Evolutionary conservation across 2,329 filamentous ascomycete species (phyloP).

Genomic region (Sarocladiaceae sp.): DNA sequence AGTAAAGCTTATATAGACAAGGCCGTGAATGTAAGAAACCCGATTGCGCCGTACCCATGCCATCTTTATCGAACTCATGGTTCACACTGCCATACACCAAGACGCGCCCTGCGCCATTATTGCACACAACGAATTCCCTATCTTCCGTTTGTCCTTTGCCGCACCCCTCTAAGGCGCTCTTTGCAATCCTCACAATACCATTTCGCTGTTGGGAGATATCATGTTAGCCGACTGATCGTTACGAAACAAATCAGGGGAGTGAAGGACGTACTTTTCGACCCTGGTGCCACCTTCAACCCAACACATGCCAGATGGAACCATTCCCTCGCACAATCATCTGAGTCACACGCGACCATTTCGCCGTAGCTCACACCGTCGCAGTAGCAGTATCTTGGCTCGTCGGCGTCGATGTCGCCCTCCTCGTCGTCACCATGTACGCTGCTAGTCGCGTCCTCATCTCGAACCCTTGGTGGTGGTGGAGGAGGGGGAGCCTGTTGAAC

Average conservation of each 20-base stretch:
- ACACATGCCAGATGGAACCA: slow-evolving; percentile 86
- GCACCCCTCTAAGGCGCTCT: slow-evolving; percentile 52
- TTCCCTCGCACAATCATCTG: slow-evolving; percentile 66
- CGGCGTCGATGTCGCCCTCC: slow-evolving; percentile 59
- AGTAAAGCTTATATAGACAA: neutral
- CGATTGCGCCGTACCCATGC: neutral
- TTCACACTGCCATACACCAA: neutral
- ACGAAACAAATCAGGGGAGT: slow-evolving; percentile 15
- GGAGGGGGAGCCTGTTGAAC: slow-evolving; percentile 31
- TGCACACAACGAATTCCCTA: neutral
- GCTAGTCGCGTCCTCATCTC: slow-evolving; percentile 39
- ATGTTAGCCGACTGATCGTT: slow-evolving; percentile 20
- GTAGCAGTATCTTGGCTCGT: slow-evolving; percentile 75
- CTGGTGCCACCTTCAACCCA: slow-evolving; percentile 73
- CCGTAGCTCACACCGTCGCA: slow-evolving; percentile 78
- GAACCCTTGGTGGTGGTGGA: slow-evolving; percentile 20
- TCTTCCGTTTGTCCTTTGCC: slow-evolving; percentile 33
- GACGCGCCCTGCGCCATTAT: neutral
- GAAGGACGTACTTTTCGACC: slow-evolving; percentile 61
- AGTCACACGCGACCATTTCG: slow-evolving; percentile 81
- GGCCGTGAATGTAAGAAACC: neutral
- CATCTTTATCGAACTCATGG: neutral
- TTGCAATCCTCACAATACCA: slow-evolving; percentile 82
- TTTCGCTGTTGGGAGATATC: slow-evolving; percentile 52
- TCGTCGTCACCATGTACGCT: slow-evolving; percentile 34